Base-by-base conservation (phyloP, 2,329 filamentous ascomycete genomes). In the Erysiphe pulchra region DNA sequence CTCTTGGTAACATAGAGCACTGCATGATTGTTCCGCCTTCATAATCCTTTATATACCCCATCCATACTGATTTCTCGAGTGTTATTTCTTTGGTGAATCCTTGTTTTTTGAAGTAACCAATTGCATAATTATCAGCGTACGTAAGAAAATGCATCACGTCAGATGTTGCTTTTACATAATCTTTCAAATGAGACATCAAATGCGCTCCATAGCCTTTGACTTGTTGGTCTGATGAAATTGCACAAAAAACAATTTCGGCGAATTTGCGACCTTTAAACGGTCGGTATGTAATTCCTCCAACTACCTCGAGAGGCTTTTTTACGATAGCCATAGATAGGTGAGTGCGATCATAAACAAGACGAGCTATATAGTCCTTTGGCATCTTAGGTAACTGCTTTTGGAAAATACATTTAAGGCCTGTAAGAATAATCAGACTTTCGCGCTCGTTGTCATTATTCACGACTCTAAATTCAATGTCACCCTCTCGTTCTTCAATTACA, bases 11-110 rank as follows among this genome's bases (percentile, higher is more conserved):
- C 90, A 98, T 95, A 45, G 80, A 84, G 58, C 90, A 98, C 64
- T 98, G 90, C 90, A 98, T 98, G 50, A 98, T 92, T 0, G 90
- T 98, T 48, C 90, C 90, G 47, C 90, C 90, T 62, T 98, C 90
- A 60, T 98, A 98, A 60, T 98, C 90, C 60, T 98, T 98, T 66
- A 98, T 98, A 56, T 95, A 98, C 2, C 90, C 90, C 90, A 95
- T 95, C 90, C 90, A 98, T 3, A 84, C 77, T 2, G 78, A 76
- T 55, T 77, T 80, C 48, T 90, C 81, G 0, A 98, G 73, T 0
- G 86, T 93, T 51, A 98, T 95, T 55, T 98, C 87, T 60, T 98
- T 98, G 1, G 90, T 95, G 58, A 98, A 98, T 0, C 90, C 90
- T 60, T 98, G 90, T 60, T 98, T 98, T 62, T 95, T 92, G 63